A percentile compares a stretch with the other conserved stretches of the same genome.
These are phyloP conservation scores for Cyclaneusma minus DNA, from an alignment of 2,329 filamentous ascomycete species.

Conservation along the genomic window DNA sequence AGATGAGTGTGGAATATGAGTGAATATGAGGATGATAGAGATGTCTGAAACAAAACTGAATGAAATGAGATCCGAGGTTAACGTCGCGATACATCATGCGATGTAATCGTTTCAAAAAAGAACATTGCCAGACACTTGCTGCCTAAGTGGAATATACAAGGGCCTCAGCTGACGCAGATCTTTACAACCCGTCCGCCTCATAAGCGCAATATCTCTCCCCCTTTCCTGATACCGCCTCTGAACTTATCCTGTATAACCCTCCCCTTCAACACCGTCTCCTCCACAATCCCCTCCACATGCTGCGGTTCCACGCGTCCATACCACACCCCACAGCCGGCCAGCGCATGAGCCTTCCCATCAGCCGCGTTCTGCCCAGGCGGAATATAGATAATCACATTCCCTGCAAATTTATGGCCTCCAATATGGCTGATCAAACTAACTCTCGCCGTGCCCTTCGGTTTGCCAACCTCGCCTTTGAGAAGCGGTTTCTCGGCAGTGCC, in stretches of 20 bases:
- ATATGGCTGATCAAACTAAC: constrained; percentile 65
- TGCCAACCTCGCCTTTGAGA: constrained; percentile 19
- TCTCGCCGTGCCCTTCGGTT: constrained; percentile 29
- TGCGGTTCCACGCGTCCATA: constrained; percentile 64
- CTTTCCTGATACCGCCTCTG: constrained; percentile 47
- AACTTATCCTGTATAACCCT: constrained; percentile 57
- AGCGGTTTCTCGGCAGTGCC: constrained; percentile 1
- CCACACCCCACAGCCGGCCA: constrained; percentile 64
- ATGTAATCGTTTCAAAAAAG: too few species aligned
- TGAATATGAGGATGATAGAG: too few species aligned
- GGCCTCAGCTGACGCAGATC: too few species aligned
- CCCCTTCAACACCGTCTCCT: constrained; percentile 52
- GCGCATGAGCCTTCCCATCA: constrained; percentile 31
- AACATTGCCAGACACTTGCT: too few species aligned
- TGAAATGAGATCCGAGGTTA: too few species aligned
- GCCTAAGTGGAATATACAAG: too few species aligned
- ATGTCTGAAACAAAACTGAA: too few species aligned
- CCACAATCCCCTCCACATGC: constrained; percentile 62
- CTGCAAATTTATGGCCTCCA: constrained; percentile 73
- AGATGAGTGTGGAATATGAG: too few species aligned
- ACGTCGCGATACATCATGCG: too few species aligned
- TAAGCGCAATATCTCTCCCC: constrained; percentile 29
- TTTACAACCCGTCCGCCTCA: too few species aligned
- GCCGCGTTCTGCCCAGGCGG: constrained; percentile 34
- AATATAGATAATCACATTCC: constrained; percentile 70